phyloP scores from a whole-genome alignment of 1,284 basidiomycete species.

The Agaricales sp. region DNA sequence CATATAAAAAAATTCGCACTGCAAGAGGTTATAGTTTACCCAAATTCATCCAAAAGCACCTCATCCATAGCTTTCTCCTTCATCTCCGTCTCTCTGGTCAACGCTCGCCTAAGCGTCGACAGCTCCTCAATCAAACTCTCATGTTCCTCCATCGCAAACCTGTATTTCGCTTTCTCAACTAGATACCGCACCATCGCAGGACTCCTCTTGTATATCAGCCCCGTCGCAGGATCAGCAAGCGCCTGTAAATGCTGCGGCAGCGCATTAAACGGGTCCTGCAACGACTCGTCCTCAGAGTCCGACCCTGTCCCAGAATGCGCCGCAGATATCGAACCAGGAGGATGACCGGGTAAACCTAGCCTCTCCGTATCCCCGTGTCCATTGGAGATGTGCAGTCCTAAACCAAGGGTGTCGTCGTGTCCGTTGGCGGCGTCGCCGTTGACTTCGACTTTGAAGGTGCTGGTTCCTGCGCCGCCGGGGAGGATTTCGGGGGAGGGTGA shows the following conservation, averaged over 20 bases:
- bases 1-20: too few species aligned
- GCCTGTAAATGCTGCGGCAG: slow-evolving; percentile 41
- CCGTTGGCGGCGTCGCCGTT: slow-evolving; percentile 30
- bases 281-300: slow-evolving; percentile 13
- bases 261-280: slow-evolving; percentile 26
- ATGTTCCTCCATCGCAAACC: slow-evolving; percentile 51
- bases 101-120: slow-evolving; percentile 39
- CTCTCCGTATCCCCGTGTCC: slow-evolving; percentile 6
- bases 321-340: slow-evolving; percentile 3
- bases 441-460: slow-evolving; percentile 56
- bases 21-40: too few species aligned
- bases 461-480: slow-evolving; percentile 27
- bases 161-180: slow-evolving; percentile 68
- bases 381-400: slow-evolving; percentile 16
- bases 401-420: slow-evolving; percentile 23
- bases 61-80: slow-evolving; percentile 49
- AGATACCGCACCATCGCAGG: slow-evolving; percentile 60
- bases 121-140: slow-evolving; percentile 54
- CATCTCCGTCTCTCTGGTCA: slow-evolving; percentile 34
- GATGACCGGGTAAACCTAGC: neutral
- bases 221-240: slow-evolving; percentile 41
- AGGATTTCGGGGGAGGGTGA: slow-evolving; percentile 15
- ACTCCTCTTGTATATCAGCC: slow-evolving; percentile 47
- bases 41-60: slow-evolving; percentile 38
- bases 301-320: neutral